These are phyloP conservation scores for Pichia terricola DNA, from an alignment of 1,139 yeast species.

Conservation along the genomic window DNA sequence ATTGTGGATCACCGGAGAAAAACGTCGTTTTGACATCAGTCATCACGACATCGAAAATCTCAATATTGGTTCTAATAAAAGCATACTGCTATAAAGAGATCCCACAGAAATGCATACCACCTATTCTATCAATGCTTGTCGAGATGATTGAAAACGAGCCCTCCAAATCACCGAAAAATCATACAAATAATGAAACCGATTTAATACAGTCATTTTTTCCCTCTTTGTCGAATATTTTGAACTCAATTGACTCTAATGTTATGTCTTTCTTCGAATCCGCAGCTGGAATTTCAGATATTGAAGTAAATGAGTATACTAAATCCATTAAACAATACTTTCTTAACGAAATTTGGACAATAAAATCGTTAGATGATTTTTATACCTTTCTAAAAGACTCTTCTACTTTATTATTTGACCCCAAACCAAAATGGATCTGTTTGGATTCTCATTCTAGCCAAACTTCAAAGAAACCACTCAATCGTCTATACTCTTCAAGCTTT, in stretches of 20 bases:
- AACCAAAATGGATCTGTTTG: background rate
- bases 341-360: conserved; percentile 18
- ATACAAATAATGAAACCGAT: conserved; percentile 5
- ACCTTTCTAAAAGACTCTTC: conserved; percentile 18
- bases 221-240: conserved; percentile 20
- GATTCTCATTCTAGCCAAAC: too few species aligned
- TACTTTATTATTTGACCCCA: conserved; percentile 20
- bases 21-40: conserved; percentile 21
- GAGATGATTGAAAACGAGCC: conserved; percentile 26
- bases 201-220: conserved; percentile 22
- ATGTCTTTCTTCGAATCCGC: conserved; percentile 6
- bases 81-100: conserved; percentile 30
- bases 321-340: conserved; percentile 15
- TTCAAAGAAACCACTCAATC: conserved; percentile 9
- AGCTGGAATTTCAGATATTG: conserved; percentile 1
- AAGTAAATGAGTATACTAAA: conserved; percentile 20
- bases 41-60: conserved; percentile 30
- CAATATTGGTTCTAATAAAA: conserved; percentile 28
- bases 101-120: conserved; percentile 28
- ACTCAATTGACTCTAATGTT: conserved; percentile 13
- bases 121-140: conserved; percentile 28
- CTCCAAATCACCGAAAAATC: background rate
- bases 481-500: conserved; percentile 29
- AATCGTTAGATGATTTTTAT: conserved; percentile 25
- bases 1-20: too few species aligned